Conservation (phyloP, 768 basidiomycete genomes). For the Ephemerocybe angulata region DNA sequence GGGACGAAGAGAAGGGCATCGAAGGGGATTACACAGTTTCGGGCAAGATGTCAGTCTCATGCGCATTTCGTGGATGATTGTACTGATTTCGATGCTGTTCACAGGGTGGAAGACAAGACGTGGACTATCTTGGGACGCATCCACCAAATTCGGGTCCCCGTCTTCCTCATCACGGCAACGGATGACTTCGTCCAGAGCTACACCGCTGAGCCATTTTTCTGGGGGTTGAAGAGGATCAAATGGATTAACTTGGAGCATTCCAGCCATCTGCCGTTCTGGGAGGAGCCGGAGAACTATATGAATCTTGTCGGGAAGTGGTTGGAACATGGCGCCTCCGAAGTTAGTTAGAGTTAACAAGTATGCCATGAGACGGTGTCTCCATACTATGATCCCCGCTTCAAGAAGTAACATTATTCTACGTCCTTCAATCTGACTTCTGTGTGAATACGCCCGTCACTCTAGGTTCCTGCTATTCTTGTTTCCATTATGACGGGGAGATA, state of each 20-base stretch:
- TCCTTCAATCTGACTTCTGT: too few relatives aligned
- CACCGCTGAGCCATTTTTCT: slow-evolving; percentile 35
- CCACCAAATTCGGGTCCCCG: slow-evolving; percentile 34
- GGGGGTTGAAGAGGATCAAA: slow-evolving; percentile 35
- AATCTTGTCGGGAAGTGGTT: slow-evolving; percentile 27
- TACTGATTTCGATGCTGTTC: not conserved
- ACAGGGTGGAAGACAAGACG: slow-evolving; percentile 22
- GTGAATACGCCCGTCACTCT: too few relatives aligned
- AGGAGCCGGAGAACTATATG: slow-evolving; percentile 41
- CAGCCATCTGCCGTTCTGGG: slow-evolving; percentile 42
- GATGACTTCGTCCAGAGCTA: slow-evolving; percentile 40
- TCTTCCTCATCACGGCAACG: slow-evolving; percentile 40
- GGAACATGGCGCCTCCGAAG: too few relatives aligned
- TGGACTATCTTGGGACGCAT: slow-evolving; percentile 47
- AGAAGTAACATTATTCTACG: too few relatives aligned
- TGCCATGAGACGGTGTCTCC: too few relatives aligned
- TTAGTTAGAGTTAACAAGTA: too few relatives aligned
- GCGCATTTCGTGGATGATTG: slow-evolving; percentile 13
- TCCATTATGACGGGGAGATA: too few relatives aligned
- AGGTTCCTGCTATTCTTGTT: too few relatives aligned
- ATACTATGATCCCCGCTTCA: too few relatives aligned
- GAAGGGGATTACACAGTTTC: slow-evolving; percentile 25
- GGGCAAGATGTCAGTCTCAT: slow-evolving; percentile 28
- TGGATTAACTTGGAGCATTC: slow-evolving; percentile 44
- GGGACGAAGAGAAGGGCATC: slow-evolving; percentile 6